Base-by-base conservation (phyloP, 345 rosid genomes). In the Populus tremula region DNA sequence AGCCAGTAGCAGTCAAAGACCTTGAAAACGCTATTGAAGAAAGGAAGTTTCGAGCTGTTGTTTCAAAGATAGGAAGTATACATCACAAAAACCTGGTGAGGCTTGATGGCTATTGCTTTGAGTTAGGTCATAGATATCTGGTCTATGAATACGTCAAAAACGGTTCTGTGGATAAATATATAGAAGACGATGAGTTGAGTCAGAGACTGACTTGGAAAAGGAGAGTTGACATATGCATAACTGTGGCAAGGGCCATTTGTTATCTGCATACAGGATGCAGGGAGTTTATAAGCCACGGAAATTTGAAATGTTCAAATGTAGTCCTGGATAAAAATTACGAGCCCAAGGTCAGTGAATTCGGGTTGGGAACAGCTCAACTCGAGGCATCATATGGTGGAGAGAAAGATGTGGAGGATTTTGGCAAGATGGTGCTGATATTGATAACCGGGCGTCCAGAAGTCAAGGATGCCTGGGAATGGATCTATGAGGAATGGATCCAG, bases 21-120 rank as follows among this genome's bases (percentile, higher is more conserved):
- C 73, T 93, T 83, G 90, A 87, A 63, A 71, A 83, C 23, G 69
- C 80, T 5, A 81, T 80, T 16, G 91, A 82, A 53, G 92, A 90
- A 65, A 89, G 93, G 75, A 92, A 87, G 81, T 93, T 92, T 27
- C 82, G 97, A 73, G 83, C 88, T 84, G 85, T 87, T 23, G 90
- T 91, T 64, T 83, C 90, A 33, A 92, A 84, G 87, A 80, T 90
- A 53, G 91, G 95, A 77, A 87, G 86, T 86, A 93, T 92, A 82
- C 90, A 92, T 83, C 98, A 93, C 87, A 90, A 85, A 83, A 85
- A 91, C 77, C 84, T 94, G 56, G 81, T 87, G 8, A 92, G 87
- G 87, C 86, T 94, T 82, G 87, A 87, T 76, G 98, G 95, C 65
- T 90, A 89, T 73, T 92, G 98, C 74, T 90, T 89, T 2, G 98